Conservation (phyloP, 75 land plant genomes). For the Picea glauca region DNA sequence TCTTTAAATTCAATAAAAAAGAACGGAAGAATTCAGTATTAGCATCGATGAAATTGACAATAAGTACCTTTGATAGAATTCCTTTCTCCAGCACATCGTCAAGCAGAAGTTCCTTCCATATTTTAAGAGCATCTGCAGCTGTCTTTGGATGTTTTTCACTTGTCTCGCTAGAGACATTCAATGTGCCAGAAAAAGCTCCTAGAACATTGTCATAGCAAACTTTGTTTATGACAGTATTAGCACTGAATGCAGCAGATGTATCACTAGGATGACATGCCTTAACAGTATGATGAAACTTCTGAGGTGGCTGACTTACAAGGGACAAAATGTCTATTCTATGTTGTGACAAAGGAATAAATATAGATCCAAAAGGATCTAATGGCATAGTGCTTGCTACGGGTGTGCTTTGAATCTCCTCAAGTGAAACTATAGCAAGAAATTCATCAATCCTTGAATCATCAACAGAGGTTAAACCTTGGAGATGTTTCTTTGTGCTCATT, state of each 20-base stretch:
- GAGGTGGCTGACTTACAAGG: conserved; percentile 16
- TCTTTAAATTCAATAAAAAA: not conserved
- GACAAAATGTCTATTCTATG: conserved; percentile 30
- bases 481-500: not conserved
- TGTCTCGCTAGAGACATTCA: conserved; percentile 5
- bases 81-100: conserved; percentile 14
- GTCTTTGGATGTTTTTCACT: conserved; percentile 1
- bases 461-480: not conserved
- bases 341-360: conserved; percentile 23
- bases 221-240: not conserved
- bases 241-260: not conserved
- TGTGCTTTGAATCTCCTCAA: conserved; percentile 6
- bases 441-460: conserved; percentile 6
- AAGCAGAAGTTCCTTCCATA: conserved; percentile 18
- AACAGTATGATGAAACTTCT: conserved; percentile 9
- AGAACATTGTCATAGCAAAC: conserved; percentile 2
- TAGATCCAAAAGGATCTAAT: conserved; percentile 19
- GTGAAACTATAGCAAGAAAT: conserved; percentile 3
- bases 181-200: conserved; percentile 20
- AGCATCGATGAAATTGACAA: not conserved
- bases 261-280: not conserved
- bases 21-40: not conserved
- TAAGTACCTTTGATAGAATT: conserved; percentile 22
- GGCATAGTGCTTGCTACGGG: not conserved
- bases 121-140: conserved; percentile 4